Evolutionary conservation across 2,329 filamentous ascomycete species (phyloP), one percentile per base, ranked within the genome.

Genomic region (Fusarium nygamai): DNA sequence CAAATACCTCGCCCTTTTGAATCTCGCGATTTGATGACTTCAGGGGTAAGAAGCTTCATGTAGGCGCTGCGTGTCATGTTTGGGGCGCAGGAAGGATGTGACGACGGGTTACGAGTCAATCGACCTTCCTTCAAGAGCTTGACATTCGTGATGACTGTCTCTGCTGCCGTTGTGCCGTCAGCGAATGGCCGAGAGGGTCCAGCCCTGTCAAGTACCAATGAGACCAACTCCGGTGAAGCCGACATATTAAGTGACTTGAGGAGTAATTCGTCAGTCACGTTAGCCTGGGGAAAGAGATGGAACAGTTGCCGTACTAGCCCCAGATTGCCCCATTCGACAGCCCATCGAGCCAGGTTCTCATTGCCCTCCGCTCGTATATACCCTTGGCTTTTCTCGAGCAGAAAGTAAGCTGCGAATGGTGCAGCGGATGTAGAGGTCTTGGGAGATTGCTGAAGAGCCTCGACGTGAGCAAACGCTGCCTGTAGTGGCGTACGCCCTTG

Each of bases 401-500:
- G 33, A 31, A 73, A 57, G 24, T 56, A 64, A 12, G 76, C 77
- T 29, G 77, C 72, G 5, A 24, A 39, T 0, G 71, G 72, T 0
- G 20, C 24, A 17, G 39, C 24, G 10, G 10, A 8, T 1, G 44
- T 63, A 0, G 50, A 41, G 1, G 43, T 46, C 36, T 72, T 78
- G 5, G 64, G 53, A 6, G 41, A 48, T 0, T 12, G 19, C 2
- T 58, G 29, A 9, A 78, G 36, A 4, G 50, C 31, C 6, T 67
- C 22, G n/a, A 78, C 47, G 34, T 66, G 73, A 11, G 67, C n/a
- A 29, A 84, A 76, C 6, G 82, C 79, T 53, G 82, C 75, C 8
- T 74, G 77, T 6, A 83, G 64, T 2, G 83, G 83, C 1, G 82
- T 82, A n/a, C 64, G 58, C 6, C 78, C 79, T 5, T 61, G 33